Conservation (phyloP, 768 basidiomycete genomes). For the Lyophyllum atratum region DNA sequence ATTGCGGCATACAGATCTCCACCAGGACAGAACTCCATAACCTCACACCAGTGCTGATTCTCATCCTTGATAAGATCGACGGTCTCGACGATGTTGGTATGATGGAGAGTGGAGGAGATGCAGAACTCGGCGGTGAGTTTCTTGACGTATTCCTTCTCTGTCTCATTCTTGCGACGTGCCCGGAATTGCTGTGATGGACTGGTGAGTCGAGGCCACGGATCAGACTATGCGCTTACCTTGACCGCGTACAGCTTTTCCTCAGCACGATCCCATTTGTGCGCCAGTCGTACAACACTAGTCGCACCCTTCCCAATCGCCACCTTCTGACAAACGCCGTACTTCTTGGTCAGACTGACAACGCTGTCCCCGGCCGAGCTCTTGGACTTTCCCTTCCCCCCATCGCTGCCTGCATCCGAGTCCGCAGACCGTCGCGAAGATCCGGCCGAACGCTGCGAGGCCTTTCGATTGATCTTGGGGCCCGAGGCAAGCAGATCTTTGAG, state of each 20-base stretch:
- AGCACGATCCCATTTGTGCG: slow-evolving; percentile 97
- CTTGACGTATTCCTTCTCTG: slow-evolving; percentile 99
- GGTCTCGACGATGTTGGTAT: slow-evolving; percentile 95
- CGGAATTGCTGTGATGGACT: slow-evolving; percentile 80
- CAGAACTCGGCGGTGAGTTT: slow-evolving; percentile 99
- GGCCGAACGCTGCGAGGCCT: slow-evolving; percentile 67
- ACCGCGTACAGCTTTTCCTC: slow-evolving; percentile 98
- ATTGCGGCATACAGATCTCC: slow-evolving; percentile 98
- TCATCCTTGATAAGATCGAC: slow-evolving; percentile 99
- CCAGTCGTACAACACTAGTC: slow-evolving; percentile 94
- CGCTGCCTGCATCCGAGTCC: slow-evolving; percentile 57
- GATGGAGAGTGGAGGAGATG: slow-evolving; percentile 94
- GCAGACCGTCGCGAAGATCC: slow-evolving; percentile 57
- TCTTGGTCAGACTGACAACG: slow-evolving; percentile 60
- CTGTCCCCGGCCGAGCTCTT: slow-evolving; percentile 48
- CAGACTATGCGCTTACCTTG: slow-evolving; percentile 61
- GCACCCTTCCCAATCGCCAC: slow-evolving; percentile 97
- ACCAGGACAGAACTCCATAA: slow-evolving; percentile 99
- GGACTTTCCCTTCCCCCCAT: slow-evolving; percentile 24
- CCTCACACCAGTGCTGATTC: slow-evolving; percentile 95
- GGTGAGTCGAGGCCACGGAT: neutral
- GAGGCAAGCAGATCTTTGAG: slow-evolving; percentile 77
- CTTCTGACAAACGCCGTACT: slow-evolving; percentile 97
- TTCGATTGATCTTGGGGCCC: slow-evolving; percentile 76
- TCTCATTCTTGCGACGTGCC: slow-evolving; percentile 96